Conservation (phyloP, 1,284 basidiomycete species). For the Leccinum pallidistipes region DNA sequence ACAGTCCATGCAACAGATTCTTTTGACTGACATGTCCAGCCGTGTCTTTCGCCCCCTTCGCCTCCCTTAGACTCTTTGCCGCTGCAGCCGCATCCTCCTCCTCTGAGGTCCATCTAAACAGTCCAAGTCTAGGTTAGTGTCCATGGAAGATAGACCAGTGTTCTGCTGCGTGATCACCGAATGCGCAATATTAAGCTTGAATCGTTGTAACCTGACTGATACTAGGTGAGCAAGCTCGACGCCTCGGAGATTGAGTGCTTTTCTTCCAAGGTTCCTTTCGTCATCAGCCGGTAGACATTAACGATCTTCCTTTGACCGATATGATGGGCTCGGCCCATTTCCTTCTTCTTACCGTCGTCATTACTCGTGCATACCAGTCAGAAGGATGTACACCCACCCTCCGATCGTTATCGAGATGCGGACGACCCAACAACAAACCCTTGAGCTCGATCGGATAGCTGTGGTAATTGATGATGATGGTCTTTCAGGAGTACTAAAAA, state of each 20-base stretch:
- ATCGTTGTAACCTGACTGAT: slow-evolving; percentile 80
- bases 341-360: slow-evolving; percentile 61
- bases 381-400: slow-evolving; percentile 39
- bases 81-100: no score
- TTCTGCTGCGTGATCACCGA: slow-evolving; percentile 98
- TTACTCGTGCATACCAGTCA: slow-evolving; percentile 41
- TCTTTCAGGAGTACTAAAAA: slow-evolving; percentile 67
- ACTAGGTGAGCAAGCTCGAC: slow-evolving; percentile 13
- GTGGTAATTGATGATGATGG: slow-evolving; percentile 85
- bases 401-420: slow-evolving; percentile 48
- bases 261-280: neutral
- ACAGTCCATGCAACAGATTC: no score
- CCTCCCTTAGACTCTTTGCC: no score
- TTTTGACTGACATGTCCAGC: no score
- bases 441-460: slow-evolving; percentile 73
- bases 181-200: slow-evolving; percentile 98
- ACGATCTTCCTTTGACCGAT: no score
- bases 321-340: slow-evolving; percentile 20
- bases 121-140: slow-evolving; percentile 49
- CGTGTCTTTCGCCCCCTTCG: no score
- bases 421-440: slow-evolving; percentile 61
- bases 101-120: no score
- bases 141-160: slow-evolving; percentile 91
- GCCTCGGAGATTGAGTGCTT: no score
- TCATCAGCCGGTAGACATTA: no score